Base-by-base conservation (phyloP, 1,139 yeast species). In the Tardiomyces depauwii region DNA sequence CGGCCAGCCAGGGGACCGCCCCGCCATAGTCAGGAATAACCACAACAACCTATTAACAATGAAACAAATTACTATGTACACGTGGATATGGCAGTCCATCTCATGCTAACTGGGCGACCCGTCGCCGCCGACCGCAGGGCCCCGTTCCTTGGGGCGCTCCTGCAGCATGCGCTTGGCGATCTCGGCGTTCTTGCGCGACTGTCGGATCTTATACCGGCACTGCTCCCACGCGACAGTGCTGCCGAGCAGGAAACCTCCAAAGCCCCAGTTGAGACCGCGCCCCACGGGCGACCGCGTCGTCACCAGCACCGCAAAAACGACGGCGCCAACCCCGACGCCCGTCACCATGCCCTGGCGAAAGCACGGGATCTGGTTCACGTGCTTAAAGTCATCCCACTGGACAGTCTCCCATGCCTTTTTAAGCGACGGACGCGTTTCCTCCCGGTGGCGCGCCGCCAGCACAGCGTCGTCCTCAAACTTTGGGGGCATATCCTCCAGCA, bases 201-300 rank as follows among this genome's bases (percentile, higher is more conserved):
- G 73, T 57, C 82, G 71, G 60, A 95, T 70, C 47, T 78, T 73
- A 44, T 79, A 74, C 49, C 95, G 72, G 62, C 97, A 89, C 63
- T 86, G 95, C 62, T 89, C 96, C 95, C 96, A 89, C 1, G 95
- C 86, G 36, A 85, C 80, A 1, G 84, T 72, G 45, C 86, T 80
- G 1, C 96, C 96, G 36, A 87, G 63, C 51, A 85, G 66, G 53
- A 88, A 77, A 2, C 94, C 95, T 42, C 86, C 84, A 44, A 85
- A 72, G 5, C 82, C 81, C 96, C 96, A 89, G 62, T 88, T 85
- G 30, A 78, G 68, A 1, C 93, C 79, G 51, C 75, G 73, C 7
- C 68, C 60, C 1, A 81, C 71, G 39, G 80, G 76, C 55, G 82
- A 79, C 54, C 83, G 85, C 46, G 83, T 77, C 2, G 58, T 48